phyloP scores from a whole-genome alignment of 2,329 filamentous ascomycete species.

The Xylaria sp. region DNA sequence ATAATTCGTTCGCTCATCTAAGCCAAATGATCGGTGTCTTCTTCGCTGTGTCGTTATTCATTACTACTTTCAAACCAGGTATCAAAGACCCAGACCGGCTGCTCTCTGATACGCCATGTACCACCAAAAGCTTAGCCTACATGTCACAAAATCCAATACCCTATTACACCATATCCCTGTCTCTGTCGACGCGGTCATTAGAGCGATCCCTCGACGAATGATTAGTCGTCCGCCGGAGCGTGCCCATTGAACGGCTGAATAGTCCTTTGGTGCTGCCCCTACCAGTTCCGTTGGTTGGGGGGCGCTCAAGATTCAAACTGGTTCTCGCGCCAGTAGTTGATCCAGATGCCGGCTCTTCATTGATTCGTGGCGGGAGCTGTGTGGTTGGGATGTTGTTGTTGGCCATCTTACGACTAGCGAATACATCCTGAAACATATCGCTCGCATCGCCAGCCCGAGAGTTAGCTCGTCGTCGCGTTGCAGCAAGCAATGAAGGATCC shows the following conservation, averaged over 20 bases:
- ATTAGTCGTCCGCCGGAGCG: constrained; percentile 25
- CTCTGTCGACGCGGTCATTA: constrained; percentile 19
- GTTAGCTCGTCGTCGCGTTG: constrained; percentile 38
- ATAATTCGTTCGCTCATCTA: not conserved
- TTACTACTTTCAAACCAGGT: no score
- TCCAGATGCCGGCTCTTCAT: constrained; percentile 32
- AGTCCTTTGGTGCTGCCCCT: constrained; percentile 26
- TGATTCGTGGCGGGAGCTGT: constrained; percentile 36
- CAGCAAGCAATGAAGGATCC: constrained; percentile 34
- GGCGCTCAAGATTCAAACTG: constrained; percentile 30
- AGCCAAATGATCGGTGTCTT: no score
- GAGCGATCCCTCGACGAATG: constrained; percentile 16
- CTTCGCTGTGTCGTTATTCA: no score
- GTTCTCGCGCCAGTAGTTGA: constrained; percentile 39
- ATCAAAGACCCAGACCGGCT: no score
- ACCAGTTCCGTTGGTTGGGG: constrained; percentile 28
- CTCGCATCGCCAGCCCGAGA: constrained; percentile 33
- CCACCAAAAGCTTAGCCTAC: not conserved
- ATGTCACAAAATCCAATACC: not conserved
- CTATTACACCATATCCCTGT: constrained; percentile 36
- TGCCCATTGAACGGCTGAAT: constrained; percentile 34
- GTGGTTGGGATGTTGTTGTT: constrained; percentile 19
- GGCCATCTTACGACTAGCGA: constrained; percentile 47
- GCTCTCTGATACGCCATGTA: not conserved
- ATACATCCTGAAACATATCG: constrained; percentile 54